A percentile compares a stretch with the other conserved stretches of the same genome.
Evolutionary conservation across 257 asterid genomes (phyloP).

Genomic region (Scutellaria baicalensis): DNA sequence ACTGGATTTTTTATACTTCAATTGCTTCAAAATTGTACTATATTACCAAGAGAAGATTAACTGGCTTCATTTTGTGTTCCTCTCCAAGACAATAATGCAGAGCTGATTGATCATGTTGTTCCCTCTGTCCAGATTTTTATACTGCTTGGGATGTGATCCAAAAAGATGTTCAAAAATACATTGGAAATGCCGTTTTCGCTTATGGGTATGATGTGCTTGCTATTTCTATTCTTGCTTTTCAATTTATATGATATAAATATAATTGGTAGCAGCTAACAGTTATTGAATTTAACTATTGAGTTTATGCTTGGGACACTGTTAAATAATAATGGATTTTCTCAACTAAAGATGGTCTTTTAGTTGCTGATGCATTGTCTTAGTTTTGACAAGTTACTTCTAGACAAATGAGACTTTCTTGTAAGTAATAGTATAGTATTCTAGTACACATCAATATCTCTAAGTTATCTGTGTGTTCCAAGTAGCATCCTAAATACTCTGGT

Average conservation of each 20-base stretch:
- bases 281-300: neutral
- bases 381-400: neutral
- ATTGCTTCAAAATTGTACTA: neutral
- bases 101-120: constrained; percentile 17
- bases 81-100: neutral
- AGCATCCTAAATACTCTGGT: neutral
- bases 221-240: neutral
- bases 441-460: neutral
- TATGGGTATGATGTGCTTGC: constrained; percentile 46
- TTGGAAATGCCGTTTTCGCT: constrained; percentile 55
- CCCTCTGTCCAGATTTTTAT: constrained; percentile 70
- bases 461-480: neutral
- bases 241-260: neutral
- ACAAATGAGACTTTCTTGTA: neutral
- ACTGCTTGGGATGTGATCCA: constrained; percentile 93
- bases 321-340: neutral
- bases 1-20: constrained; percentile 12
- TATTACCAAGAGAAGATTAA: neutral
- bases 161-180: constrained; percentile 52
- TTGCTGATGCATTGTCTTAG: neutral
- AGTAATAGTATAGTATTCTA: neutral
- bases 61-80: constrained; percentile 5
- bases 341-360: neutral
- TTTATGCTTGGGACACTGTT: neutral
- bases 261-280: neutral